Conservation (phyloP, 192 early-diverging fungal genomes). For the Dissophora globulifera region DNA sequence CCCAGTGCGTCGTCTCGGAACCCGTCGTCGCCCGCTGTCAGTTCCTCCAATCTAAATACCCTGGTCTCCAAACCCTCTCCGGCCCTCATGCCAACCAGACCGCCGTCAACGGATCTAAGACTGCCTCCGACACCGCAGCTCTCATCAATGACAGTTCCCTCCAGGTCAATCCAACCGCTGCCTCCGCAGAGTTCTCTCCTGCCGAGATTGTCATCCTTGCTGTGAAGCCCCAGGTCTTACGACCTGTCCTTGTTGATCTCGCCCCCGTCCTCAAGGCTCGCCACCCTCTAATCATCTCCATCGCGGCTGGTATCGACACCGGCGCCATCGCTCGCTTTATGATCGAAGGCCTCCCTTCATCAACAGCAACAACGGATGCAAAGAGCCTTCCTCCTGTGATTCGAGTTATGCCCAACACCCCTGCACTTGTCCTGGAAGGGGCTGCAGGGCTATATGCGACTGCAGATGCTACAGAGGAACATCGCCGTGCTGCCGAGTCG, state of each 20-base stretch:
- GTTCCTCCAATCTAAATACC: constrained; percentile 74
- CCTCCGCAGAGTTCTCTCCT: constrained; percentile 23
- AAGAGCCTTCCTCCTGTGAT: constrained; percentile 66
- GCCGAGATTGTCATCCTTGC: constrained; percentile 86
- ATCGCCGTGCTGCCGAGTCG: constrained; percentile 73
- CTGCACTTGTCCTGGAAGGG: constrained; percentile 87
- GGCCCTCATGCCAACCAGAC: constrained; percentile 33
- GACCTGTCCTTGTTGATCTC: constrained; percentile 73
- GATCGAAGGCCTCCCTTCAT: constrained; percentile 19
- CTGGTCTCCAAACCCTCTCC: constrained; percentile 56
- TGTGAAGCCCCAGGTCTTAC: constrained; percentile 92
- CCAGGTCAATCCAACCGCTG: constrained; percentile 37
- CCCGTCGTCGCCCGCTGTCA: constrained; percentile 73
- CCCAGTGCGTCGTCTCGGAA: constrained; percentile 84
- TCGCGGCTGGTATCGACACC: constrained; percentile 90
- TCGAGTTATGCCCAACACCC: constrained; percentile 97
- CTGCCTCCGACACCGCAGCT: constrained; percentile 62
- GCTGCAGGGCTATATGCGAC: constrained; percentile 89
- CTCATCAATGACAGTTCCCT: constrained; percentile 63
- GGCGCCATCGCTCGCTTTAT: constrained; percentile 84
- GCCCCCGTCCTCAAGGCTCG: constrained; percentile 58
- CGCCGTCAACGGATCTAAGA: constrained; percentile 41
- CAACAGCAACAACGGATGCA: not conserved
- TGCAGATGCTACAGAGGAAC: constrained; percentile 64
- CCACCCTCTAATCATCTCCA: constrained; percentile 83